These are phyloP conservation scores for Paramecium octaurelia DNA, from an alignment of 73 alveolate species.

Conservation along the genomic window DNA sequence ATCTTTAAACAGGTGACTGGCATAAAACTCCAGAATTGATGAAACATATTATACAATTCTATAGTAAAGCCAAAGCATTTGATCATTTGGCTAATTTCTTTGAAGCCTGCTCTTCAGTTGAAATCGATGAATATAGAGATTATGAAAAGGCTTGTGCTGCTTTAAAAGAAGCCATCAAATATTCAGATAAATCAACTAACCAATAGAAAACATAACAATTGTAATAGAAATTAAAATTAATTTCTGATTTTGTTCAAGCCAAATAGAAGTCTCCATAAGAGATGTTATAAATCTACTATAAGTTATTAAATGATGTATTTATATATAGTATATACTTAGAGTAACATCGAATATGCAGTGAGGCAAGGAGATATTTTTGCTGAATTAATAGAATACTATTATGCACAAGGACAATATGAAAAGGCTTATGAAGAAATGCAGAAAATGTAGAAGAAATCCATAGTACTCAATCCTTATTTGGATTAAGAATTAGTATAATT, in stretches of 20 bases:
- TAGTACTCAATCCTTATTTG: constrained; percentile 78
- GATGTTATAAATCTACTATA: constrained; percentile 80
- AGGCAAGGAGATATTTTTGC: constrained; percentile 93
- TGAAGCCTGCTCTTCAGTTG: constrained; percentile 90
- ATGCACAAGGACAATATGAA: constrained; percentile 58
- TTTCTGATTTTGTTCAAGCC: constrained; percentile 85
- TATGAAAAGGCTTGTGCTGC: constrained; percentile 96
- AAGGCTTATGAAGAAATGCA: constrained; percentile 71
- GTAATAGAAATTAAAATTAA: constrained; percentile 72
- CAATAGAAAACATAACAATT: constrained; percentile 79
- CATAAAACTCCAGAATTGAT: constrained; percentile 91
- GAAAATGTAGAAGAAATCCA: constrained; percentile 78
- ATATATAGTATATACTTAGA: neutral
- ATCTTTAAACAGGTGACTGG: constrained; percentile 94
- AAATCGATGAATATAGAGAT: constrained; percentile 95
- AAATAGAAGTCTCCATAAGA: constrained; percentile 81
- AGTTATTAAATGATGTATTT: constrained; percentile 66
- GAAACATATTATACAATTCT: constrained; percentile 93
- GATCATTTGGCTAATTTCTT: constrained; percentile 93
- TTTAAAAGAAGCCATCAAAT: constrained; percentile 91
- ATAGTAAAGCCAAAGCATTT: constrained; percentile 95
- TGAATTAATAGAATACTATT: constrained; percentile 74
- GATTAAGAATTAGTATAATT: constrained; percentile 79
- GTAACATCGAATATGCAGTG: constrained; percentile 86
- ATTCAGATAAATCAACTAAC: constrained; percentile 80